Conservation (phyloP, 495 filamentous ascomycete species). For the Peziza echinospora region DNA sequence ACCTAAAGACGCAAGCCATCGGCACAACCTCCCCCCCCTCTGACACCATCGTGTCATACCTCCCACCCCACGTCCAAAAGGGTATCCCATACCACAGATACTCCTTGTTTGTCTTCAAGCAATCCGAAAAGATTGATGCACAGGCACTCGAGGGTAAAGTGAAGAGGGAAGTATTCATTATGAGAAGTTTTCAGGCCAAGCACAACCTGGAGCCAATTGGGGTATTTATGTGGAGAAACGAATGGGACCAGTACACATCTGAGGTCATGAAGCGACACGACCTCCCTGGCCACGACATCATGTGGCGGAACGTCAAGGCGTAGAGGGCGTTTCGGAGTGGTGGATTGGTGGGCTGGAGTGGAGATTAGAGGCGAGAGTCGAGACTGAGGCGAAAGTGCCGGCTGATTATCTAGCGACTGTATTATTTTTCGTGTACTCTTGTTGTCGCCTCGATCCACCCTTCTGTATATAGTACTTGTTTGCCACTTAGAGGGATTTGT, state of each 20-base stretch:
- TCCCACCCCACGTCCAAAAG: slow-evolving; percentile 69
- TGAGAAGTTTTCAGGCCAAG: slow-evolving; percentile 49
- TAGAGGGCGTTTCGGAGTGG: slow-evolving; percentile 20
- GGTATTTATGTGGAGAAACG: slow-evolving; percentile 61
- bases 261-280: slow-evolving; percentile 66
- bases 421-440: no score
- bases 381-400: neutral
- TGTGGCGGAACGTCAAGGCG: slow-evolving; percentile 55
- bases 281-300: slow-evolving; percentile 52
- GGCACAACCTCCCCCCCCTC: slow-evolving; percentile 27
- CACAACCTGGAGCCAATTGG: slow-evolving; percentile 53
- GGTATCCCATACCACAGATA: slow-evolving; percentile 81
- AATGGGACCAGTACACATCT: slow-evolving; percentile 72
- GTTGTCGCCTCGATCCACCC: neutral
- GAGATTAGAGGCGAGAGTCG: neutral
- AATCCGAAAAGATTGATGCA: slow-evolving; percentile 41
- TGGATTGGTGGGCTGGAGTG: neutral
- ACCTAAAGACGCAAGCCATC: slow-evolving; percentile 28
- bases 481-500: neutral
- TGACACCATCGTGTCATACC: slow-evolving; percentile 56
- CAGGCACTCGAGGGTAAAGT: slow-evolving; percentile 30
- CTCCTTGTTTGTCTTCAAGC: slow-evolving; percentile 60
- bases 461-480: neutral
- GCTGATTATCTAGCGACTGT: slow-evolving; percentile 21
- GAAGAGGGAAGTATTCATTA: slow-evolving; percentile 41